Evolutionary conservation across 345 rosid species (phyloP).

Genomic region (Laguncularia racemosa): DNA sequence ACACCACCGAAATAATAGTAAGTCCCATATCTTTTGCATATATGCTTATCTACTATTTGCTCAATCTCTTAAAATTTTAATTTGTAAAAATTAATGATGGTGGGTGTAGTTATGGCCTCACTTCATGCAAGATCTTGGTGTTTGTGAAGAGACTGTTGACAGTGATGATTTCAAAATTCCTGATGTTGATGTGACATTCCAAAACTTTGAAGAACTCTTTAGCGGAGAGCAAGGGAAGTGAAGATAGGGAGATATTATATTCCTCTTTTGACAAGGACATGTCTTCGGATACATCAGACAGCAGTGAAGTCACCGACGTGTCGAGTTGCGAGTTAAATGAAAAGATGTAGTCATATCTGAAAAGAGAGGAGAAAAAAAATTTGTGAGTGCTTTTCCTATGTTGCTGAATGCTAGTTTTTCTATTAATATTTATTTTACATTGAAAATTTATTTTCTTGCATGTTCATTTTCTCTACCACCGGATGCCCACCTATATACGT

Average conservation of each 20-base stretch:
- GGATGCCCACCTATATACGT: too few species aligned
- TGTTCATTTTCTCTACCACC: too few species aligned
- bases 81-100: too few species aligned
- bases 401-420: too few species aligned
- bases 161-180: constrained; percentile 61
- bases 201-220: constrained; percentile 72
- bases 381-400: too few species aligned
- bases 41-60: too few species aligned
- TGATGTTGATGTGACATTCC: constrained; percentile 68
- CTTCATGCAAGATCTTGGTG: constrained; percentile 80
- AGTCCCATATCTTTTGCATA: too few species aligned
- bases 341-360: neutral
- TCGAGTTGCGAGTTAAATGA: neutral
- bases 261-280: constrained; percentile 27
- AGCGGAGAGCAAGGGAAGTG: constrained; percentile 46
- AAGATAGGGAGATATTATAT: constrained; percentile 24
- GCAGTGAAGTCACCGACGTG: constrained; percentile 7
- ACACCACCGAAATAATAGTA: too few species aligned
- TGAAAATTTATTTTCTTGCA: too few species aligned
- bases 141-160: constrained; percentile 56
- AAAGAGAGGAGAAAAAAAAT: too few species aligned
- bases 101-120: constrained; percentile 63
- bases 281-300: constrained; percentile 25
- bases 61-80: too few species aligned
- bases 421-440: too few species aligned